These are phyloP conservation scores for Salix viminalis DNA, from an alignment of 345 rosid genomes.

Conservation along the genomic window DNA sequence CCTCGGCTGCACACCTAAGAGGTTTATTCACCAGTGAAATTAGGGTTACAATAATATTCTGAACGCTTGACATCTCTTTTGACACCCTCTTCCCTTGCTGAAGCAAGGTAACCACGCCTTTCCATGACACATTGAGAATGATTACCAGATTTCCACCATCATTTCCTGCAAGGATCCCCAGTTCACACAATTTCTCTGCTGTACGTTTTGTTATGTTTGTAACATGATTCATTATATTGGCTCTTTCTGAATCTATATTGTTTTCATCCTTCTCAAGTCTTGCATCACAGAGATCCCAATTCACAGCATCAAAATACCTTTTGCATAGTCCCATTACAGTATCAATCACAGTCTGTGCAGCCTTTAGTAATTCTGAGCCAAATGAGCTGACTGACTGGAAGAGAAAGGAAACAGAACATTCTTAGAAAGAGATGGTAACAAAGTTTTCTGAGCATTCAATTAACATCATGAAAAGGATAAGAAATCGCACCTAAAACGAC, in stretches of 20 bases:
- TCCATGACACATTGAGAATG: conserved; percentile 88
- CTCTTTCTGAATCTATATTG: conserved; percentile 25
- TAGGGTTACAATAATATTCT: conserved; percentile 60
- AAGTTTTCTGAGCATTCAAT: neutral
- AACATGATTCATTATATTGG: conserved; percentile 33
- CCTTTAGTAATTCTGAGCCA: conserved; percentile 56
- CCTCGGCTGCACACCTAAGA: conserved; percentile 60
- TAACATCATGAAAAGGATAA: neutral
- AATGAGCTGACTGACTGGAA: conserved; percentile 54
- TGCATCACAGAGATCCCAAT: conserved; percentile 34
- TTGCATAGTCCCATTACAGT: conserved; percentile 58
- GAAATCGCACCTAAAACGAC: neutral
- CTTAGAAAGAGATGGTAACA: conserved; percentile 11
- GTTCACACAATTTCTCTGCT: conserved; percentile 54
- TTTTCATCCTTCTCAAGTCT: conserved; percentile 24
- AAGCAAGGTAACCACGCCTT: conserved; percentile 83
- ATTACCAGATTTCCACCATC: conserved; percentile 80
- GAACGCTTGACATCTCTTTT: conserved; percentile 42
- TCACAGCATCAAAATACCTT: conserved; percentile 39
- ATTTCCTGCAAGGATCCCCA: conserved; percentile 72
- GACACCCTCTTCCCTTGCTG: conserved; percentile 55
- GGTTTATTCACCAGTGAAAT: conserved; percentile 57
- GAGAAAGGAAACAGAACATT: neutral
- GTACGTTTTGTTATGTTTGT: conserved; percentile 41
- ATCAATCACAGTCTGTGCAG: conserved; percentile 54